phyloP scores from a whole-genome alignment of 129 eudicot species.

The Flaveria brownii region DNA sequence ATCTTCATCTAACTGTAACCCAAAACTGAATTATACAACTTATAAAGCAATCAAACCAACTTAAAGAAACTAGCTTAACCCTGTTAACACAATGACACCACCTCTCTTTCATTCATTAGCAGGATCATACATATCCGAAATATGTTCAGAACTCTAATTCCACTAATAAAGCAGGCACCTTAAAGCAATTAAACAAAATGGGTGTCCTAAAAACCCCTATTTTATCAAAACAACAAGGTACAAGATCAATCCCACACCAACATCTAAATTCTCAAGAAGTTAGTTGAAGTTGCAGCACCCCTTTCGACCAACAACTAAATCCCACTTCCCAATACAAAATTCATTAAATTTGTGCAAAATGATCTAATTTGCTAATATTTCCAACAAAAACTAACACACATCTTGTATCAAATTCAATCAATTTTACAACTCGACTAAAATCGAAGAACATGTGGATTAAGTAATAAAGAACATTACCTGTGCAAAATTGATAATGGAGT shows the following conservation, averaged over 20 bases:
- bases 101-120: not conserved
- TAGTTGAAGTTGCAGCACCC: not conserved
- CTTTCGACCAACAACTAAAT: too few relatives aligned
- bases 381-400: not conserved
- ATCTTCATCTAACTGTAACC: too few relatives aligned
- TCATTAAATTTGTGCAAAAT: not conserved
- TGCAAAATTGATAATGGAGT: conserved; percentile 60
- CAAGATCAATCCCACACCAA: too few relatives aligned
- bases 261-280: too few relatives aligned
- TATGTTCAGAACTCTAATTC: conserved; percentile 5
- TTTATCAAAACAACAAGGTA: not conserved
- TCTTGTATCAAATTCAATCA: not conserved
- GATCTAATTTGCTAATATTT: not conserved
- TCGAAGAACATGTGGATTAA: not conserved
- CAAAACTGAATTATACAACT: not conserved
- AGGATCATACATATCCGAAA: not conserved
- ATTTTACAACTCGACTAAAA: not conserved
- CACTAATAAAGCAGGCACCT: not conserved
- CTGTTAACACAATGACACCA: not conserved
- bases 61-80: not conserved
- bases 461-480: conserved; percentile 39
- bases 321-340: not conserved
- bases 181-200: not conserved
- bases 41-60: not conserved
- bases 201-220: conserved; percentile 8